Evolutionary conservation across 1,284 basidiomycete genomes (phyloP).

Genomic region (Malassezia sympodialis): DNA sequence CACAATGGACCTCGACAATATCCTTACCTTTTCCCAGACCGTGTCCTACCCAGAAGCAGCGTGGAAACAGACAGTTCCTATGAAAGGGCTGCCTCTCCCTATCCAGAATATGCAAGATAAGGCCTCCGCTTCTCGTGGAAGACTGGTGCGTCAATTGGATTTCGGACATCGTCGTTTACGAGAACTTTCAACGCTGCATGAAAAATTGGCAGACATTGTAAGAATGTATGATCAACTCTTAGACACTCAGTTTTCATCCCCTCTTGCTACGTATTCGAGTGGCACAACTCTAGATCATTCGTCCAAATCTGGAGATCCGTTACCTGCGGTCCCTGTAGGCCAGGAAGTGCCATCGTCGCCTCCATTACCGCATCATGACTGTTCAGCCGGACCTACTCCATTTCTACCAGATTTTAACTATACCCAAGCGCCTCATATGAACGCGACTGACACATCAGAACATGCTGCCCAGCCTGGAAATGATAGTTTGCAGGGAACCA

Average conservation of each 20-base stretch:
- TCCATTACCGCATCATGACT: background rate
- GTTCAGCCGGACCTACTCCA: background rate
- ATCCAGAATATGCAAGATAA: conserved; percentile 60
- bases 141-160: conserved; percentile 71
- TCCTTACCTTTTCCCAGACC: conserved; percentile 43
- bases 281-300: background rate
- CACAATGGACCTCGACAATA: conserved; percentile 35
- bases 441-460: background rate
- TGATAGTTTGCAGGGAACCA: background rate
- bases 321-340: background rate
- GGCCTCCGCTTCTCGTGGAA: conserved; percentile 68
- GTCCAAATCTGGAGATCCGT: background rate
- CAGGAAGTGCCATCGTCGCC: background rate
- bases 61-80: conserved; percentile 1
- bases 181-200: conserved; percentile 81
- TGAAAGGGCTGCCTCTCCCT: conserved; percentile 9
- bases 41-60: conserved; percentile 10
- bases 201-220: conserved; percentile 80
- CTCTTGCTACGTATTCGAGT: background rate
- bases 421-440: background rate
- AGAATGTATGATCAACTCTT: conserved; percentile 76
- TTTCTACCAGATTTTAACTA: background rate
- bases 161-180: conserved; percentile 78
- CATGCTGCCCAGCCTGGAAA: background rate
- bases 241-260: conserved; percentile 61